Base-by-base conservation (phyloP, 2,329 filamentous ascomycete species). In the Hypoxylon sp. region DNA sequence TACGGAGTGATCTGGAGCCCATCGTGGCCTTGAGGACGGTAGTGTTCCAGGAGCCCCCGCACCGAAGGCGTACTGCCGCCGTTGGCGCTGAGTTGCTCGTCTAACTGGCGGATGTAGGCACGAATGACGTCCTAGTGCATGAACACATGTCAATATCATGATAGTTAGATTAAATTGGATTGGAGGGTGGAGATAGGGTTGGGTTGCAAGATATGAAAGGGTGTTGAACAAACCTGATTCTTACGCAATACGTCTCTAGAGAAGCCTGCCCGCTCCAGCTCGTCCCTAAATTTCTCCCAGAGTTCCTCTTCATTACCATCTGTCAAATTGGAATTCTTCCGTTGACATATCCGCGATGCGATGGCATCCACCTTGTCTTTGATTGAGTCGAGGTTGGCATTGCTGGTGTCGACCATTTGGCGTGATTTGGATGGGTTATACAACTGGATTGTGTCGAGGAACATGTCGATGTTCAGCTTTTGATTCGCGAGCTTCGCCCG, bases 351-450 rank as follows among this genome's bases (percentile, higher is more conserved):
- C 10, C 82, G 81, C 10, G 80, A 76, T 2, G 88, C 87, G 68
- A 90, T 85, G 30, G 78, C 77, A 71, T 90, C 87, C 32, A 90
- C 85, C 72, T 89, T 88, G 74, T 87, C 84, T 75, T 88, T 86
- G 73, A 90, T 88, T 6, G 76, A 75, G 62, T 89, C 85, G 34
- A 89, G 77, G 23, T 82, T 79, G 17, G 79, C 76, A 46, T 76
- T 80, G 49, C 80, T 79, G n/a, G 78, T 76, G 38, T 81, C 76
- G 52, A 80, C 75, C 67, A 67, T 72, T 70, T 73, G 72, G 63
- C 78, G 68, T 71, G 80, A 74, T 68, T 81, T 84, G 17, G 79
- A 78, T 0, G 82, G 81, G 61, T 83, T 82, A 62, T 85, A 82
- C 46, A 87, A 74, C 74, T 89, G 86, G 17, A 90, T 81, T 0